Evolutionary conservation across 805 yeast genomes (phyloP), one percentile per base, ranked within the genome.

Genomic region (Lachancea meyersii): DNA sequence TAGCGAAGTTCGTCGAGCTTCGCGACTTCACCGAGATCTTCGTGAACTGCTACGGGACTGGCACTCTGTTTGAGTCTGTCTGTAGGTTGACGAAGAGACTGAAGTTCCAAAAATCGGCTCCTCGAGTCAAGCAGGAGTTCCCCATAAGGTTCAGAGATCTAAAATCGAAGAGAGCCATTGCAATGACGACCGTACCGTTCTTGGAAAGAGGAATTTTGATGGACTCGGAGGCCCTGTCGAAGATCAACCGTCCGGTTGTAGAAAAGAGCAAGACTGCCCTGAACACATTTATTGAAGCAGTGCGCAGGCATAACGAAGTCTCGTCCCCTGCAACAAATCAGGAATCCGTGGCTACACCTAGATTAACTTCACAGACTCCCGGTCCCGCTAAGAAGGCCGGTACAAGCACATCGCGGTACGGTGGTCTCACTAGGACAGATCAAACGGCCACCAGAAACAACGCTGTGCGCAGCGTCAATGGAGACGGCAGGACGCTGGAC

Each of bases 141-240:
- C 21, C 20, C 8, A 31, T 21, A 5, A 31, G 41, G 10, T 24
- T 38, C 18, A 13, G 35, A 38, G 35, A 30, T 9, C n/a, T 16
- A 20, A 21, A 5, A 16, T 21, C 31, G 19, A 31, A 13, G 14
- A 21, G 21, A 6, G 14, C 28, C 7, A 38, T 38, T 11, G 10
- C 35, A 30, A 31, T 38, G 34, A 31, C 41, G 5, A 19, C 35
- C 34, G 21, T 50, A 1, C 47, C 54, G 3, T 48, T 51, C 17
- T 36, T 50, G 3, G 41, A 38, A 4, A 49, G 40, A 32, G 44
- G 46, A 4, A 45, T 61, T 16, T 48, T 41, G 18, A 35, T 55
- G 24, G 60, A 58, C 48, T 32, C 44, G 18, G 28, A 38, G 1
- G 24, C 28, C 1, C 24, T 56, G 2, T 39, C 24, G 1, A 41